Percentiles rank a stretch among this genome's conserved stretches.
Conservation (phyloP, 148 eudicot genomes). For the Spergularia marina region DNA sequence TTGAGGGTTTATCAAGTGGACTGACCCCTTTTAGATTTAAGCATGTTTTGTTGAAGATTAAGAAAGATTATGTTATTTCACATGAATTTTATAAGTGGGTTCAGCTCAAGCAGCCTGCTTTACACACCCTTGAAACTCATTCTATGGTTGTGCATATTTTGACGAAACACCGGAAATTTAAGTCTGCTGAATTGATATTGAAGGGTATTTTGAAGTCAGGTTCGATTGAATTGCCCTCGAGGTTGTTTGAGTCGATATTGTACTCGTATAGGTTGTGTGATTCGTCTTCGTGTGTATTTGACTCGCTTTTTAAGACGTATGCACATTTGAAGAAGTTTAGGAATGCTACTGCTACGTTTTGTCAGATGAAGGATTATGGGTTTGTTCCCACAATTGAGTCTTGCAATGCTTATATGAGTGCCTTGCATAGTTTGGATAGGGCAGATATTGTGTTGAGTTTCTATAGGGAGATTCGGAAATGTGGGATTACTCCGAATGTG, state of each 20-base stretch:
- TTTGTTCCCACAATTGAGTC: constrained; percentile 70
- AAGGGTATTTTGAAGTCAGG: constrained; percentile 31
- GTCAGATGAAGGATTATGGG: constrained; percentile 63
- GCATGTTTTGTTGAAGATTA: constrained; percentile 68
- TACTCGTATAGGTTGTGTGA: constrained; percentile 67
- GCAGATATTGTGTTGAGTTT: constrained; percentile 50
- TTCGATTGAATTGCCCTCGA: constrained; percentile 31
- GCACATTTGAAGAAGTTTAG: constrained; percentile 69
- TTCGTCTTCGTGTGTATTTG: constrained; percentile 71
- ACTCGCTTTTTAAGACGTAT: constrained; percentile 57
- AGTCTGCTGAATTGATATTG: constrained; percentile 58
- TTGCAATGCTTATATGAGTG: constrained; percentile 67
- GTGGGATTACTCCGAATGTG: constrained; percentile 50
- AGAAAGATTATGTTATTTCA: constrained; percentile 66
- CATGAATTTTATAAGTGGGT: constrained; percentile 78
- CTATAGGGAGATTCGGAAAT: constrained; percentile 43
- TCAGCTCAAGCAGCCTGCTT: constrained; percentile 38
- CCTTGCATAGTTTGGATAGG: constrained; percentile 49
- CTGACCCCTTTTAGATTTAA: constrained; percentile 57
- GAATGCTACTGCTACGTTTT: constrained; percentile 47
- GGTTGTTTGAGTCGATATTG: constrained; percentile 49
- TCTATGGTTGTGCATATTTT: constrained; percentile 70
- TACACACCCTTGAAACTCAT: constrained; percentile 53
- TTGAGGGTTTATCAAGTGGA: constrained; percentile 40
- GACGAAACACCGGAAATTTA: constrained; percentile 58